Conservation (phyloP, 1,284 basidiomycete genomes). For the Rhodotorula sp. region DNA sequence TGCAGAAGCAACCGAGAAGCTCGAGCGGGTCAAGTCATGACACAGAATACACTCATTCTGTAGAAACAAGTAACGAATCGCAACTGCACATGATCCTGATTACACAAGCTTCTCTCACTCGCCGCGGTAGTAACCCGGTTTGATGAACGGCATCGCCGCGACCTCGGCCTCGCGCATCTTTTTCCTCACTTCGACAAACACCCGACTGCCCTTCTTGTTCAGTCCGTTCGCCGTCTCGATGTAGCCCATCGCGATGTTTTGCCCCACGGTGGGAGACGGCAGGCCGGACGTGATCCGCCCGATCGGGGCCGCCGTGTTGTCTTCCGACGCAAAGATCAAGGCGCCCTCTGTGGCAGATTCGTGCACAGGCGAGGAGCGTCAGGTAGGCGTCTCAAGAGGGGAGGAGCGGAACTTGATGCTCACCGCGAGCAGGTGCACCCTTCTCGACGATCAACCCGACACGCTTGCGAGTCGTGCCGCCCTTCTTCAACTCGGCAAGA, state of each 20-base stretch:
- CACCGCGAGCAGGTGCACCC: constrained; percentile 74
- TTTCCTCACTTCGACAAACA: constrained; percentile 72
- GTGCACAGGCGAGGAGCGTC: too few species aligned
- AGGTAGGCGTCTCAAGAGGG: too few species aligned
- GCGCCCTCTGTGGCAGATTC: constrained; percentile 66
- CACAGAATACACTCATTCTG: background rate
- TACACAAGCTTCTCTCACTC: too few species aligned
- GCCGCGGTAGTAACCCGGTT: constrained; percentile 66
- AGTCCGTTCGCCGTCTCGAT: constrained; percentile 64
- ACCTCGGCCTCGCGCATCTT: constrained; percentile 69
- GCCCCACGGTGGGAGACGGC: constrained; percentile 82
- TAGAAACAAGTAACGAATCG: background rate
- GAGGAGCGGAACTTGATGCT: too few species aligned
- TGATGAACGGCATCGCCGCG: constrained; percentile 74
- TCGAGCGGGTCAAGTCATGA: constrained; percentile 4
- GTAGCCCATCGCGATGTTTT: constrained; percentile 97
- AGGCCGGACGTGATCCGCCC: constrained; percentile 89
- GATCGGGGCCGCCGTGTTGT: constrained; percentile 58
- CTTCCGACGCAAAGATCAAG: constrained; percentile 63
- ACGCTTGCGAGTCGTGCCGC: constrained; percentile 67
- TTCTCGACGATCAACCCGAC: constrained; percentile 76
- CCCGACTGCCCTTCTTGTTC: constrained; percentile 87
- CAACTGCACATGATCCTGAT: background rate
- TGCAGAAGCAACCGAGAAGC: constrained; percentile 27
- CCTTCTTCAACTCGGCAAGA: constrained; percentile 74